Conservation (phyloP, 2,329 filamentous ascomycete species). For the Sporothrix pallida region DNA sequence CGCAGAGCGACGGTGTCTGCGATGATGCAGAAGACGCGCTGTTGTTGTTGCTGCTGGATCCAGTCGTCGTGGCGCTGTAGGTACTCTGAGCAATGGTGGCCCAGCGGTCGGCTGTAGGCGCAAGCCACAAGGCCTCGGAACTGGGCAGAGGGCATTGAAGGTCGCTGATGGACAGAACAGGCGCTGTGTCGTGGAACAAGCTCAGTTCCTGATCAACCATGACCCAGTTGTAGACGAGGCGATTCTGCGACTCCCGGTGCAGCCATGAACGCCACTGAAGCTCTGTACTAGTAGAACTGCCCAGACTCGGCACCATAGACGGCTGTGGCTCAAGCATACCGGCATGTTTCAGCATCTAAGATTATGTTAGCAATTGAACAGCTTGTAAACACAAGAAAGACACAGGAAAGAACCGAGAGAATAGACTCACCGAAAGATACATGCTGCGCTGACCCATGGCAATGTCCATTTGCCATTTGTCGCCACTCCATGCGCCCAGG, state of each 20-base stretch:
- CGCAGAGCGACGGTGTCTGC: constrained; percentile 63
- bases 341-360: constrained; percentile 70
- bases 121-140: constrained; percentile 67
- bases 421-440: constrained; percentile 66
- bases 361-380: not conserved
- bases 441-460: constrained; percentile 75
- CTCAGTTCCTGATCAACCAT: constrained; percentile 76
- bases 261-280: constrained; percentile 69
- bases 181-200: constrained; percentile 67
- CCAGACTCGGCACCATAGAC: constrained; percentile 52
- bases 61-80: constrained; percentile 52
- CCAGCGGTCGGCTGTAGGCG: constrained; percentile 65
- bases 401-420: not conserved
- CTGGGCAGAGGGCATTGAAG: constrained; percentile 68
- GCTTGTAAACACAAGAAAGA: not conserved
- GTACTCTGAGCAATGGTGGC: constrained; percentile 62
- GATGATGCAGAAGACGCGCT: constrained; percentile 48
- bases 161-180: constrained; percentile 69
- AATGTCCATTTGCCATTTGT: constrained; percentile 80
- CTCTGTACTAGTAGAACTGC: constrained; percentile 52
- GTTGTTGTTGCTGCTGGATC: not conserved
- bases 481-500: constrained; percentile 73
- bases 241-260: constrained; percentile 66
- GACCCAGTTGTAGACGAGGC: constrained; percentile 76
- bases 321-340: constrained; percentile 65